A percentile compares a stretch with the other conserved stretches of the same genome.
Evolutionary conservation across 805 yeast genomes (phyloP).

Genomic region (Nakazawaea pomicola): DNA sequence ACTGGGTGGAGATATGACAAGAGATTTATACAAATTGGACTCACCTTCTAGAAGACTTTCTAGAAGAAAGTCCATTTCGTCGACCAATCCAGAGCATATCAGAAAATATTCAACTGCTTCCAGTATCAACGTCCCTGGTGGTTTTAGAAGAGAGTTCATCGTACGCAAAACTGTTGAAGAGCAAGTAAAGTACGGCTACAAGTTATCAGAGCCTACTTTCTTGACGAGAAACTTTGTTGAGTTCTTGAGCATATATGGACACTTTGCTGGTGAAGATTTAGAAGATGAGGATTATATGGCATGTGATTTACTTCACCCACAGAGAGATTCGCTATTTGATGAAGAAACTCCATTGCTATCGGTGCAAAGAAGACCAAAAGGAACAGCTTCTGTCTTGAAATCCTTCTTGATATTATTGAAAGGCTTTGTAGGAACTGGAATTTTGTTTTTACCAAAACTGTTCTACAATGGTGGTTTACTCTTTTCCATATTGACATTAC

Average conservation of each 20-base stretch:
- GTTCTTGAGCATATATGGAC: conserved; percentile 74
- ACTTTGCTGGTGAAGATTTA: conserved; percentile 80
- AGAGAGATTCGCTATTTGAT: conserved; percentile 22
- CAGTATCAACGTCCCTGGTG: conserved; percentile 73
- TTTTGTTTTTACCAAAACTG: conserved; percentile 63
- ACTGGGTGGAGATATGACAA: conserved; percentile 49
- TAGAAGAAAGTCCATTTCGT: conserved; percentile 24
- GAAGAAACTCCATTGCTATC: conserved; percentile 32
- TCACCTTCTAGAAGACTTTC: conserved; percentile 20
- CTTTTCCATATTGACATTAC: conserved; percentile 48
- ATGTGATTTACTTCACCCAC: conserved; percentile 35
- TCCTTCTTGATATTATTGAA: conserved; percentile 69
- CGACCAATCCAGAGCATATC: conserved; percentile 21
- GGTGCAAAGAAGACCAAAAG: conserved; percentile 27
- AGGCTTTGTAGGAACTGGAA: conserved; percentile 77
- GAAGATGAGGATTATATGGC: conserved; percentile 62
- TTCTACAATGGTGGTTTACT: conserved; percentile 68
- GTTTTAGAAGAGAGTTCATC: conserved; percentile 70
- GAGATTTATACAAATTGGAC: conserved; percentile 35
- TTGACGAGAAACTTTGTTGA: conserved; percentile 72
- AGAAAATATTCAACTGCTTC: conserved; percentile 65
- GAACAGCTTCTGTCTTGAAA: conserved; percentile 69
- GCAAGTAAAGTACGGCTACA: conserved; percentile 23
- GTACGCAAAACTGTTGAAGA: conserved; percentile 20
- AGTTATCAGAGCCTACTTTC: conserved; percentile 35